Evolutionary conservation across 2,329 filamentous ascomycete genomes (phyloP).

Genomic region (Calonectria henricotiae): DNA sequence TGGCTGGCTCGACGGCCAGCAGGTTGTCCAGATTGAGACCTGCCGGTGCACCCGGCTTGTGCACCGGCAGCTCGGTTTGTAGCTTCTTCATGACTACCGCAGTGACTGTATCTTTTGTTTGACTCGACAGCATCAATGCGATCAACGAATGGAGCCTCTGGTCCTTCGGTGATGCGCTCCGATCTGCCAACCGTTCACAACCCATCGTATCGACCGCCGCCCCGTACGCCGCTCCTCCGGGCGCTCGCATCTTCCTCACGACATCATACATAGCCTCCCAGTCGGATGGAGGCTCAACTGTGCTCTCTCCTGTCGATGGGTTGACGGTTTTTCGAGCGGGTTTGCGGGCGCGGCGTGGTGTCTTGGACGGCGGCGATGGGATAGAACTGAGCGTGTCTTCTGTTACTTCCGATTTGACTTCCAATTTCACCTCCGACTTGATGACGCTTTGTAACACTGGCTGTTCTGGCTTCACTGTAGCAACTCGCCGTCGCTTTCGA

Average conservation of each 20-base stretch:
- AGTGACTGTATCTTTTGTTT: slow-evolving; percentile 95
- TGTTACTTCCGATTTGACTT: slow-evolving; percentile 62
- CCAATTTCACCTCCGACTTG: slow-evolving; percentile 56
- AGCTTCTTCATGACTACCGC: slow-evolving; percentile 86
- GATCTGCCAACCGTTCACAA: slow-evolving; percentile 82
- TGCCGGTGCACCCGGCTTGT: slow-evolving; percentile 61
- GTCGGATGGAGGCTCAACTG: slow-evolving; percentile 77
- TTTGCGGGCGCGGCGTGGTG: slow-evolving; percentile 60
- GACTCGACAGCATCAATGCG: slow-evolving; percentile 90
- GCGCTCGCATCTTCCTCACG: slow-evolving; percentile 82
- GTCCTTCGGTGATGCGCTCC: slow-evolving; percentile 66
- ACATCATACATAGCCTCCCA: slow-evolving; percentile 88
- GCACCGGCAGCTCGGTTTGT: slow-evolving; percentile 79
- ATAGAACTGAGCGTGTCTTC: slow-evolving; percentile 51
- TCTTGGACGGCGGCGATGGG: slow-evolving; percentile 50
- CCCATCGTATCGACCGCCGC: slow-evolving; percentile 99
- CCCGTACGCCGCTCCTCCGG: slow-evolving; percentile 72
- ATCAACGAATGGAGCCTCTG: slow-evolving; percentile 90
- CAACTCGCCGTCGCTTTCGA: slow-evolving; percentile 55
- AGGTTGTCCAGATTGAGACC: slow-evolving; percentile 85
- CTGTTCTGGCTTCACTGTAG: slow-evolving; percentile 37
- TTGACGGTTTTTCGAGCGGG: slow-evolving; percentile 65
- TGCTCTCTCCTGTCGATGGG: slow-evolving; percentile 59
- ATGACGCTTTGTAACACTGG: slow-evolving; percentile 47
- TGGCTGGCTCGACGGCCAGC: slow-evolving; percentile 77